Percentiles rank a stretch among this genome's conserved stretches.
Conservation (phyloP, 495 filamentous ascomycete genomes). For the Talaromyces nanjingensis region DNA sequence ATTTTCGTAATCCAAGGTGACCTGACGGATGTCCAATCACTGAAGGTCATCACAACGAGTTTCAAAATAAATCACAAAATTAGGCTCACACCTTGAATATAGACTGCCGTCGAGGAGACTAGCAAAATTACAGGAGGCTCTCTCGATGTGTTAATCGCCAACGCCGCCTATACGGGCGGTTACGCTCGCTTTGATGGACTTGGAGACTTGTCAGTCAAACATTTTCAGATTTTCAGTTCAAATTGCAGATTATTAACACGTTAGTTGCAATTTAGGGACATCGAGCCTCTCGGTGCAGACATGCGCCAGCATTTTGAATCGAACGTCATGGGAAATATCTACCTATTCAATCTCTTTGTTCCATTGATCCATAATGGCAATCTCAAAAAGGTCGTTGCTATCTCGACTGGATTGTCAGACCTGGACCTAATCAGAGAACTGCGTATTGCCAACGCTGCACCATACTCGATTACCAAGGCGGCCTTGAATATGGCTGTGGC, state of each 20-base stretch:
- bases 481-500: conserved; percentile 37
- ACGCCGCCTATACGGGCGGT: neutral
- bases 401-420: conserved; percentile 43
- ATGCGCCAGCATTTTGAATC: conserved; percentile 23
- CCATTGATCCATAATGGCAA: conserved; percentile 43
- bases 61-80: neutral
- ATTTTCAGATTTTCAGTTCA: neutral
- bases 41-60: conserved; percentile 21
- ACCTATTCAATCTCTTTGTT: conserved; percentile 47
- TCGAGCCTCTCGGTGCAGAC: conserved; percentile 19
- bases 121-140: neutral
- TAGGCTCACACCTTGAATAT: neutral
- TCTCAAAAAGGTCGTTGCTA: conserved; percentile 48
- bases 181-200: neutral
- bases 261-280: conserved; percentile 14
- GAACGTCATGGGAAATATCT: conserved; percentile 42
- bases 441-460: conserved; percentile 16
- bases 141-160: neutral
- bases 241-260: neutral
- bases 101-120: neutral
- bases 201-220: neutral
- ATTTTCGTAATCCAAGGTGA: conserved; percentile 43
- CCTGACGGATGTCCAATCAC: conserved; percentile 25
- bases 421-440: conserved; percentile 32
- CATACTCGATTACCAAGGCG: conserved; percentile 37